A percentile compares a stretch with the other conserved stretches of the same genome.
These are phyloP conservation scores for Phytopythium aichiense DNA, from an alignment of 352 stramenopile genomes.

Conservation along the genomic window DNA sequence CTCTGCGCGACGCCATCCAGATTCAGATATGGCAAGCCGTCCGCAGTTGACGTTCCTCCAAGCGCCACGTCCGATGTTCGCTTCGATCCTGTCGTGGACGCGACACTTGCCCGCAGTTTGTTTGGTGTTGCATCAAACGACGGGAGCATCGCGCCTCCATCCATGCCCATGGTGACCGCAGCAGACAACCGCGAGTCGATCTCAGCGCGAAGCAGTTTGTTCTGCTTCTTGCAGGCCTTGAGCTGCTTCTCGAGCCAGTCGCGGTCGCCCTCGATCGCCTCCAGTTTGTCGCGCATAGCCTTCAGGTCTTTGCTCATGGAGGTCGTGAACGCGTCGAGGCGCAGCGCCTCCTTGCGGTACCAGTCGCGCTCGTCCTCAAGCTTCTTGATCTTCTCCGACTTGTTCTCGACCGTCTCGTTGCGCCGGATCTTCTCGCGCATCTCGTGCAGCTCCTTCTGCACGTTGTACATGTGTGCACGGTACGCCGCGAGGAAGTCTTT, in stretches of 20 bases:
- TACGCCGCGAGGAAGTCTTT: conserved; percentile 92
- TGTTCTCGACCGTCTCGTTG: conserved; percentile 87
- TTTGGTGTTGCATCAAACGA: conserved; percentile 26
- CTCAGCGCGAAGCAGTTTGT: conserved; percentile 87
- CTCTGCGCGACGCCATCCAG: conserved; percentile 20
- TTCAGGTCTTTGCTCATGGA: conserved; percentile 92
- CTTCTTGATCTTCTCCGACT: conserved; percentile 90
- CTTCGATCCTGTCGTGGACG: not conserved
- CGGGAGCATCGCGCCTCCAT: conserved; percentile 22
- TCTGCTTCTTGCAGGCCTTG: conserved; percentile 93
- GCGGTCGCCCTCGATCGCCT: conserved; percentile 88
- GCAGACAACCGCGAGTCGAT: conserved; percentile 57
- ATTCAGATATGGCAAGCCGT: conserved; percentile 31
- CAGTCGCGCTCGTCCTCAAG: conserved; percentile 93
- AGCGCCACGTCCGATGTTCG: not conserved
- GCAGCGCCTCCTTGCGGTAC: conserved; percentile 90
- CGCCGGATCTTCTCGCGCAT: conserved; percentile 87
- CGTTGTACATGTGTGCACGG: conserved; percentile 94
- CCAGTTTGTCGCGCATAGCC: conserved; percentile 90
- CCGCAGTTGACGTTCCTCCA: conserved; percentile 9
- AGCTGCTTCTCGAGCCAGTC: conserved; percentile 92
- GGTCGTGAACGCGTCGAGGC: conserved; percentile 88
- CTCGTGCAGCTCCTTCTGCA: conserved; percentile 92
- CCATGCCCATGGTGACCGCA: conserved; percentile 16
- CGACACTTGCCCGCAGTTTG: conserved; percentile 2